Conservation (phyloP, 768 basidiomycete species). For the Russula earlei region DNA sequence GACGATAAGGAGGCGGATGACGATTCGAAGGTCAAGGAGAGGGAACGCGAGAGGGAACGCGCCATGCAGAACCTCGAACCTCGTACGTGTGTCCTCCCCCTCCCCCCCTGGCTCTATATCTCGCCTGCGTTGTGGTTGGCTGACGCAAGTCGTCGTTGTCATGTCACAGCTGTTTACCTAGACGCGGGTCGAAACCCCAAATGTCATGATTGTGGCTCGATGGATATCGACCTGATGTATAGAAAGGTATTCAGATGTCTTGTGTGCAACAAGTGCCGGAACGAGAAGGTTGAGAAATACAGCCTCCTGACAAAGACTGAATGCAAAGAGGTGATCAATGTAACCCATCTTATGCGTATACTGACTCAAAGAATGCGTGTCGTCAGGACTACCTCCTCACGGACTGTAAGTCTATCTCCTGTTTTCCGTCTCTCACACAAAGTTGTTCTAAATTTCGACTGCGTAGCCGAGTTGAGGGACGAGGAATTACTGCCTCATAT, state of each 20-base stretch:
- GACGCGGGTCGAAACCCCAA: slow-evolving; percentile 70
- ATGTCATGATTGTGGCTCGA: slow-evolving; percentile 77
- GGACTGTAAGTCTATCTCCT: slow-evolving; percentile 49
- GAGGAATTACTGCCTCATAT: slow-evolving; percentile 88
- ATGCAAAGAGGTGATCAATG: slow-evolving; percentile 78
- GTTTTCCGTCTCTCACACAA: not conserved
- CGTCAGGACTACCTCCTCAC: slow-evolving; percentile 87
- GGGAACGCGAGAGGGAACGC: slow-evolving; percentile 70
- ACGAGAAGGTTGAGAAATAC: slow-evolving; percentile 84
- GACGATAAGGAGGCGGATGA: slow-evolving; percentile 79
- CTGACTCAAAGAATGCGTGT: not conserved
- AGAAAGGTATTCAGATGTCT: slow-evolving; percentile 73
- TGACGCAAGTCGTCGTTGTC: not conserved
- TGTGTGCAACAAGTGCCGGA: slow-evolving; percentile 87
- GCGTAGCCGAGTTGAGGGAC: slow-evolving; percentile 87
- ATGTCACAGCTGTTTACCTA: slow-evolving; percentile 60
- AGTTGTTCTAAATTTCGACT: slow-evolving; percentile 3
- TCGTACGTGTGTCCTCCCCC: slow-evolving; percentile 36
- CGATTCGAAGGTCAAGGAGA: slow-evolving; percentile 64
- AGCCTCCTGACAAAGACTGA: slow-evolving; percentile 96
- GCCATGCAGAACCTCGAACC: slow-evolving; percentile 68
- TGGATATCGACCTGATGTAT: slow-evolving; percentile 81
- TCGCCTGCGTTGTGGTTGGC: not conserved
- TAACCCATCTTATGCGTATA: not conserved
- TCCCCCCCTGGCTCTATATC: not conserved